Evolutionary conservation across 2,329 filamentous ascomycete genomes (phyloP).

Genomic region (Curvularia eragrostidis): DNA sequence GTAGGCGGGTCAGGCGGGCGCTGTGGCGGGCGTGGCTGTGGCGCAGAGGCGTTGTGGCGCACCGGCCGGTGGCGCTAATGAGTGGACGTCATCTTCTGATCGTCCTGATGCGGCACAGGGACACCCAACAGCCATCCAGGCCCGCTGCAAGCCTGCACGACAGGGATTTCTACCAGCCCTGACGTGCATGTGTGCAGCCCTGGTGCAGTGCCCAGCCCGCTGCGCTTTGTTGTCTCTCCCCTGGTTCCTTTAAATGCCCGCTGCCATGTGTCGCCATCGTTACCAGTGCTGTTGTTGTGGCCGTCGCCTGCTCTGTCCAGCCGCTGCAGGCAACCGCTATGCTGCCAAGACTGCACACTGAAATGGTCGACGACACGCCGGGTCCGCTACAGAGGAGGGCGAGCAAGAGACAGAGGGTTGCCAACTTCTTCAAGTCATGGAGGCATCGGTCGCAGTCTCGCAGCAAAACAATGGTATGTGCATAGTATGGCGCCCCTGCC

Average conservation of each 20-base stretch:
- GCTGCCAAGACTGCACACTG: conserved; percentile 38
- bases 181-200: conserved; percentile 30
- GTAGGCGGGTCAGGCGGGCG: background rate
- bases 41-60: conserved; percentile 15
- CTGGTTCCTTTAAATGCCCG: conserved; percentile 25
- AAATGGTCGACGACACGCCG: conserved; percentile 27
- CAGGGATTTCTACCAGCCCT: conserved; percentile 42
- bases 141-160: conserved; percentile 6
- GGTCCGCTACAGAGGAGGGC: conserved; percentile 34
- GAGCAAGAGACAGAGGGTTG: conserved; percentile 41
- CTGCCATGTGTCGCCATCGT: conserved; percentile 29
- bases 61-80: conserved; percentile 16
- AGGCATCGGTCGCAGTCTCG: conserved; percentile 30
- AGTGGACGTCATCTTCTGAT: conserved; percentile 32
- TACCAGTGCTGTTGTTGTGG: background rate
- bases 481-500: conserved; percentile 10
- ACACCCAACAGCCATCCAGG: conserved; percentile 28
- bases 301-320: conserved; percentile 10
- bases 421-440: conserved; percentile 41
- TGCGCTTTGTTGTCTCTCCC: conserved; percentile 33
- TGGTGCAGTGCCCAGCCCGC: conserved; percentile 23
- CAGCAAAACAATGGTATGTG: conserved; percentile 30
- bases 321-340: conserved; percentile 30
- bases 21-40: background rate
- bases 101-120: conserved; percentile 38